phyloP scores from a whole-genome alignment of 306 rosid genomes.

The Lathyrus oleraceus region DNA sequence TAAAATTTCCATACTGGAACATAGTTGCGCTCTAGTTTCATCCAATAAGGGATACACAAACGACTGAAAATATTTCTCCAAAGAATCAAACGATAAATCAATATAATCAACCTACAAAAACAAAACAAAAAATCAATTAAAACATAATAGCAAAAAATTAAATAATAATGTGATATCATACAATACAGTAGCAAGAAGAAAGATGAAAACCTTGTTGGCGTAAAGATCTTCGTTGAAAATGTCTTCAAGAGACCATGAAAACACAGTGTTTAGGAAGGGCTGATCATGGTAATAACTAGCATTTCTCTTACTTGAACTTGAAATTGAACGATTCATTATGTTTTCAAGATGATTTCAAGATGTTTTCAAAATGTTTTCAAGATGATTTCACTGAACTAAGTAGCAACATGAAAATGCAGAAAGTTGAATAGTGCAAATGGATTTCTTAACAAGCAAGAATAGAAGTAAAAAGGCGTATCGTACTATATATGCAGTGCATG shows the following conservation, averaged over 20 bases:
- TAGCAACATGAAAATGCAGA: neutral
- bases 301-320: slow-evolving; percentile 38
- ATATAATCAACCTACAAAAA: slow-evolving; percentile 50
- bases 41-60: slow-evolving; percentile 61
- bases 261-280: slow-evolving; percentile 38
- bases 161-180: neutral
- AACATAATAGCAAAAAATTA: neutral
- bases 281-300: neutral
- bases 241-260: slow-evolving; percentile 67
- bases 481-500: no score
- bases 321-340: slow-evolving; percentile 35
- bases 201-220: slow-evolving; percentile 42
- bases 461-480: neutral
- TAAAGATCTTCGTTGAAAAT: slow-evolving; percentile 48
- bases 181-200: neutral
- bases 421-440: neutral
- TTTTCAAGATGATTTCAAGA: no score
- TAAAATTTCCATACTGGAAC: slow-evolving; percentile 55
- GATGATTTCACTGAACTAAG: no score
- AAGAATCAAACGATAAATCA: slow-evolving; percentile 49
- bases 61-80: slow-evolving; percentile 48
- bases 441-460: slow-evolving; percentile 27
- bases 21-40: slow-evolving; percentile 62
- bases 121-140: neutral
- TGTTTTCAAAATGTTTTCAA: no score